phyloP scores from a whole-genome alignment of 1,284 basidiomycete species.

The Leccinum cinnamomeum region DNA sequence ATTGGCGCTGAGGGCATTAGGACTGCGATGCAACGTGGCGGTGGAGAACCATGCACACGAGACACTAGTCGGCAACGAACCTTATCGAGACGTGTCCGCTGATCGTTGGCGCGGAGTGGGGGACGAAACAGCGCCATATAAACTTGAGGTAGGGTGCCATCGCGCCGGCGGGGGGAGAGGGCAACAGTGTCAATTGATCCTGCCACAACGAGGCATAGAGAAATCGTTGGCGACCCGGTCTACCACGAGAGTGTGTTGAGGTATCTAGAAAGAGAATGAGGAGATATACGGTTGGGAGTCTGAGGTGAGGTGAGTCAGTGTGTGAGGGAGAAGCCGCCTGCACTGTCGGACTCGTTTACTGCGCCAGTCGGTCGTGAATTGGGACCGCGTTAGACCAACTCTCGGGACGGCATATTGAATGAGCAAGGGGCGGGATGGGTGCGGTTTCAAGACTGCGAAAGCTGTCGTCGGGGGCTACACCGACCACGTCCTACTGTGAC shows the following conservation, averaged over 20 bases:
- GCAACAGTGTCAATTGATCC: constrained; percentile 24
- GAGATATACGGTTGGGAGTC: not conserved
- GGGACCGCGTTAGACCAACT: not conserved
- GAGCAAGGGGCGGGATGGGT: not conserved
- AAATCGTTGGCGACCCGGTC: constrained; percentile 25
- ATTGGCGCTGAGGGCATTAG: constrained; percentile 48
- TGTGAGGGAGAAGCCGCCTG: not conserved
- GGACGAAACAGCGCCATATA: constrained; percentile 49
- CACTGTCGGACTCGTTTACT: not conserved
- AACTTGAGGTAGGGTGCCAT: constrained; percentile 44
- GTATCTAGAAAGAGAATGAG: constrained; percentile 3
- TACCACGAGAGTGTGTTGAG: constrained; percentile 21
- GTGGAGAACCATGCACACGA: not conserved
- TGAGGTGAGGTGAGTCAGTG: not conserved
- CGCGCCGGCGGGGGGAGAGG: constrained; percentile 22
- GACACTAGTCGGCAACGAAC: constrained; percentile 20
- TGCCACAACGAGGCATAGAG: constrained; percentile 27
- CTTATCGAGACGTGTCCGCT: constrained; percentile 45
- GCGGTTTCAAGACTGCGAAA: too few relatives aligned
- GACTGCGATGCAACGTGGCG: constrained; percentile 34
- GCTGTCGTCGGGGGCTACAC: too few relatives aligned
- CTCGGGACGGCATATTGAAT: not conserved
- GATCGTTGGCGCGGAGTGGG: constrained; percentile 39
- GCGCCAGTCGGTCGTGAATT: not conserved
- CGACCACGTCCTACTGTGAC: too few relatives aligned